Conservation (phyloP, 208 protist genomes). For the Balamuthia mandrillaris region DNA sequence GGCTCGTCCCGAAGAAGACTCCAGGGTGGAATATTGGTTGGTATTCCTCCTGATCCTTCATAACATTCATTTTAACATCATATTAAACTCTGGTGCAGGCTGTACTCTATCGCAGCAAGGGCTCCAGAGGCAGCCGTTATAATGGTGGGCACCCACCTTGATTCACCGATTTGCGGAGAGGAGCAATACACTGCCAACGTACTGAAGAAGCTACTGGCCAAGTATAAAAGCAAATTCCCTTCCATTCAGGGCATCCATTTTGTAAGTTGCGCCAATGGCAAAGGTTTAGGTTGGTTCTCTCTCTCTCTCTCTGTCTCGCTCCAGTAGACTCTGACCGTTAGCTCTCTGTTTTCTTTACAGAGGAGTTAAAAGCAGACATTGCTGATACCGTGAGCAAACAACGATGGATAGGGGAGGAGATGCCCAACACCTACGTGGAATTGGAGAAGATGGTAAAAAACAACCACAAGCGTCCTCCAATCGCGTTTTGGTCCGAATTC, state of each 20-base stretch:
- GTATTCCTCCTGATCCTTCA: neutral
- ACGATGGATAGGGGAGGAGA: neutral
- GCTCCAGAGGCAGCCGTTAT: slow-evolving; percentile 49
- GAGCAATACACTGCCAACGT: neutral
- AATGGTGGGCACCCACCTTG: slow-evolving; percentile 54
- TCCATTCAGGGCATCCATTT: slow-evolving; percentile 10
- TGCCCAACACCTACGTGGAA: slow-evolving; percentile 31
- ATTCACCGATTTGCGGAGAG: too few relatives aligned
- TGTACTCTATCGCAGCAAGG: slow-evolving; percentile 39
- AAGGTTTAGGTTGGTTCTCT: neutral
- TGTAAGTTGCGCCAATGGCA: slow-evolving; percentile 2
- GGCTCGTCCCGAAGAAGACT: neutral
- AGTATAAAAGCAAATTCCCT: neutral
- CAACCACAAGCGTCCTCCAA: too few relatives aligned
- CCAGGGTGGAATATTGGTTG: slow-evolving; percentile 18
- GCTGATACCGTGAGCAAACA: too few relatives aligned
- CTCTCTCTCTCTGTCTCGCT: neutral
- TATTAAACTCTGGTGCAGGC: neutral
- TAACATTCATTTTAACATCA: neutral
- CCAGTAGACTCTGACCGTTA: too few relatives aligned
- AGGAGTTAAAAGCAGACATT: too few relatives aligned
- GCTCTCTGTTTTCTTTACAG: too few relatives aligned
- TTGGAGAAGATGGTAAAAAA: slow-evolving; percentile 30
- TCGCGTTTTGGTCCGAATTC: too few relatives aligned
- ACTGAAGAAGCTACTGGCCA: neutral